phyloP scores from a whole-genome alignment of 2,329 filamentous ascomycete genomes.

The Penicillium sp. region DNA sequence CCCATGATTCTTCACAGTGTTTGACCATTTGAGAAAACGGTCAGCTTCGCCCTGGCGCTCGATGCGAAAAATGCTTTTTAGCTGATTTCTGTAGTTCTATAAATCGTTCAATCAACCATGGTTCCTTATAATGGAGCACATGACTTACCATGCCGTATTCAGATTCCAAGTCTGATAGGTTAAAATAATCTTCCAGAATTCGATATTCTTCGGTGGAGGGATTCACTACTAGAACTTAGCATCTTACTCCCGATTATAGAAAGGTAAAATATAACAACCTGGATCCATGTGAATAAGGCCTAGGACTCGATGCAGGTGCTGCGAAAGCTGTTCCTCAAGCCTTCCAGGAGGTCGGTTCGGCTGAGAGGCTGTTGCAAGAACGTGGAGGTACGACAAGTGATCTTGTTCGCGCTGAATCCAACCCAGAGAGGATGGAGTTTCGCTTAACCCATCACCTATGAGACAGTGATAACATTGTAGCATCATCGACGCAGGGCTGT shows the following conservation, averaged over 20 bases:
- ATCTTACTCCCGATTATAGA: not conserved
- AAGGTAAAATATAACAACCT: not conserved
- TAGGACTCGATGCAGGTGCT: not conserved
- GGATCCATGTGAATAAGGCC: not conserved
- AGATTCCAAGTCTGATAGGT: not conserved
- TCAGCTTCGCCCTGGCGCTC: not conserved
- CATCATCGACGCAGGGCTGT: not conserved
- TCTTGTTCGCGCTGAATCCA: not conserved
- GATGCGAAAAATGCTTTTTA: slow-evolving; percentile 1
- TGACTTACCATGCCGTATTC: not conserved
- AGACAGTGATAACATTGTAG: not conserved
- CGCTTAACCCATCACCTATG: not conserved
- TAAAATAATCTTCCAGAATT: not conserved
- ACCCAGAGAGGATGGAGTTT: not conserved
- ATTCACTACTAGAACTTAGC: not conserved
- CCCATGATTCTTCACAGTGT: not conserved
- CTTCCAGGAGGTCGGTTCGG: not conserved
- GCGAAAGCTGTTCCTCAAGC: not conserved
- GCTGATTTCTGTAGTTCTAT: not conserved
- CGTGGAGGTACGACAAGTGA: not conserved
- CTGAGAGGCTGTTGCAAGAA: not conserved
- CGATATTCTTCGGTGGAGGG: not conserved
- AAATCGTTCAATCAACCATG: not conserved
- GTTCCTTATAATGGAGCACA: not conserved
- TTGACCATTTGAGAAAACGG: not conserved